phyloP scores from a whole-genome alignment of 768 basidiomycete genomes.

The Russula virescens region DNA sequence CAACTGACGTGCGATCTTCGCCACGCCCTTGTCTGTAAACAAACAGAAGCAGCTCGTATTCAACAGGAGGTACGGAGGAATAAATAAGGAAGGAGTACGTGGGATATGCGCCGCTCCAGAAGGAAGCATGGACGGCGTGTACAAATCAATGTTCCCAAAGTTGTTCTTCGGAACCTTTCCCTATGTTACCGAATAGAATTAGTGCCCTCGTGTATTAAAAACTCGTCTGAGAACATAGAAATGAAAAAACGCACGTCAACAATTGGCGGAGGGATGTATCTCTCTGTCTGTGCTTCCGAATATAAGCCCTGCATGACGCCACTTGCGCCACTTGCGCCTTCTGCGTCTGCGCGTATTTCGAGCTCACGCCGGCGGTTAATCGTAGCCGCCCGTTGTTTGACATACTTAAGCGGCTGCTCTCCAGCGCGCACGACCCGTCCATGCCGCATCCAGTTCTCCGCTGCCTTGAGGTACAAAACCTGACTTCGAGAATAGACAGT shows the following conservation, averaged over 20 bases:
- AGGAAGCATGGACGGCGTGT: constrained; percentile 93
- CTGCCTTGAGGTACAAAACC: constrained; percentile 81
- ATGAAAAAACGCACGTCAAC: constrained; percentile 44
- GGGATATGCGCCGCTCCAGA: constrained; percentile 81
- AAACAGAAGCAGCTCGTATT: background rate
- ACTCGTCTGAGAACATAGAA: constrained; percentile 10
- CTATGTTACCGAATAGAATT: constrained; percentile 36
- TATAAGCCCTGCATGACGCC: constrained; percentile 78
- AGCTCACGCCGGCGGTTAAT: constrained; percentile 70
- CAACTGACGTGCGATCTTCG: constrained; percentile 82
- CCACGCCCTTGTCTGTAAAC: constrained; percentile 57
- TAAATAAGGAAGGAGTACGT: constrained; percentile 47
- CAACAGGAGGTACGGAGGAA: background rate
- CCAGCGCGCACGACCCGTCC: constrained; percentile 69
- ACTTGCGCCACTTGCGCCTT: constrained; percentile 26
- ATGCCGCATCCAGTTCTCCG: constrained; percentile 92
- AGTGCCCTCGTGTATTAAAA: background rate
- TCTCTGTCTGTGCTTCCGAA: constrained; percentile 75
- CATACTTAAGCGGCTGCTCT: constrained; percentile 83
- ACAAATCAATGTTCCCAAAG: constrained; percentile 96
- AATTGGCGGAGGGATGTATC: constrained; percentile 74
- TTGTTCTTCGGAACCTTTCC: constrained; percentile 91
- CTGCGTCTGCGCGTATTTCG: constrained; percentile 47
- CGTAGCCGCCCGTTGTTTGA: constrained; percentile 81
- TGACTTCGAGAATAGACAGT: constrained; percentile 82